phyloP scores from a whole-genome alignment of 2,329 filamentous ascomycete species.

The Colletotrichum australisinense region DNA sequence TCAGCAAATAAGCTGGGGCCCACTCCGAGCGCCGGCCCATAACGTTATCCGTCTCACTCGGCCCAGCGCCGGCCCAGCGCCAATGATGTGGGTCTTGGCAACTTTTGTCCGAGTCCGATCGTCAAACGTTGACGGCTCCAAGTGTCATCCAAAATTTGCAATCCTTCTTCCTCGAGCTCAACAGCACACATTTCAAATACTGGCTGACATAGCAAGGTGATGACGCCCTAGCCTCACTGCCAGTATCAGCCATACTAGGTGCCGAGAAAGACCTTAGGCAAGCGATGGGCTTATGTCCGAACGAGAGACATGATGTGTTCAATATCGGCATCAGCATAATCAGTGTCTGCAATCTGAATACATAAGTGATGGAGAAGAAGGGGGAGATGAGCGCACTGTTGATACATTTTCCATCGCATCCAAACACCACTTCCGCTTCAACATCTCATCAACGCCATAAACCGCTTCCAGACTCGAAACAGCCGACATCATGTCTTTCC shows the following conservation, averaged over 20 bases:
- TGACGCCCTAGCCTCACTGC: too few species aligned
- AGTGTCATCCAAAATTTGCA: neutral
- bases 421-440: neutral
- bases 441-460: neutral
- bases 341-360: too few species aligned
- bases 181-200: neutral
- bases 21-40: neutral
- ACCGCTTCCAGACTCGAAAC: rapidly evolving
- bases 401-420: too few species aligned
- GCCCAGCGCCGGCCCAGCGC: neutral
- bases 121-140: neutral
- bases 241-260: too few species aligned
- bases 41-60: neutral
- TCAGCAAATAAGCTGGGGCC: neutral
- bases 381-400: too few species aligned
- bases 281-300: too few species aligned
- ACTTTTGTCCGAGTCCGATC: neutral
- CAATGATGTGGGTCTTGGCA: too few species aligned
- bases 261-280: too few species aligned
- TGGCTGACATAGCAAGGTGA: neutral
- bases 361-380: too few species aligned
- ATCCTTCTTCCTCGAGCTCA: neutral
- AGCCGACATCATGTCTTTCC: constrained; percentile 25
- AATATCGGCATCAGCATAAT: too few species aligned
- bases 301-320: too few species aligned